Evolutionary conservation across 495 filamentous ascomycete genomes (phyloP).

Genomic region (Terfezia boudieri): DNA sequence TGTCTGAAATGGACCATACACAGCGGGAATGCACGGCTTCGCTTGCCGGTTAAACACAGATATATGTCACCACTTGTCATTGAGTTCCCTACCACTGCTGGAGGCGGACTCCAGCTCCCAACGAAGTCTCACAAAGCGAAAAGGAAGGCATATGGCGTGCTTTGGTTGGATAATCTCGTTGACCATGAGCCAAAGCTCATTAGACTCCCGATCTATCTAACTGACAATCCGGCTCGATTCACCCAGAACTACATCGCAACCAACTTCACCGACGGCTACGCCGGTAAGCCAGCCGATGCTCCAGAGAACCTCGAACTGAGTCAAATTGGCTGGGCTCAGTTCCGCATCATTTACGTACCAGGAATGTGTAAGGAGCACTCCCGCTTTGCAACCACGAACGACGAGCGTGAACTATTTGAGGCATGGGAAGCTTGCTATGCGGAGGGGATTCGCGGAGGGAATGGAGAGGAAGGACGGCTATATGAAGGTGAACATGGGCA

Average conservation of each 20-base stretch:
- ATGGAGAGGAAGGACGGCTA: slow-evolving; percentile 34
- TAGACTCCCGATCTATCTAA: slow-evolving; percentile 72
- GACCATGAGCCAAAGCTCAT: slow-evolving; percentile 56
- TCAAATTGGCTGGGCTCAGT: slow-evolving; percentile 60
- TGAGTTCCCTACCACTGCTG: slow-evolving; percentile 32
- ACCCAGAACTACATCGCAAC: slow-evolving; percentile 86
- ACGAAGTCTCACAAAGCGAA: slow-evolving; percentile 27
- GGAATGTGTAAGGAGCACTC: slow-evolving; percentile 79
- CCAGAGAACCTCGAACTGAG: slow-evolving; percentile 33
- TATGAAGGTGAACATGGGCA: slow-evolving; percentile 50
- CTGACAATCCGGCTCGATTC: slow-evolving; percentile 41
- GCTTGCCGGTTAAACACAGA: slow-evolving; percentile 68
- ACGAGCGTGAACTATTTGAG: slow-evolving; percentile 78
- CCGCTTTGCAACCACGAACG: slow-evolving; percentile 62
- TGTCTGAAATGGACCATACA: too few relatives aligned
- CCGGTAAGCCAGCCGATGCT: slow-evolving; percentile 41
- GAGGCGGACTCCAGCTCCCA: not conserved
- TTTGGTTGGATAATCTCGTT: slow-evolving; percentile 69
- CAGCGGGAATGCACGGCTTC: slow-evolving; percentile 31
- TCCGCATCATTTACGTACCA: slow-evolving; percentile 60
- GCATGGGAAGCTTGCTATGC: slow-evolving; percentile 76
- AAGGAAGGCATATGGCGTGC: slow-evolving; percentile 52
- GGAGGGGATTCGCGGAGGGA: slow-evolving; percentile 52
- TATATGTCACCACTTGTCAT: slow-evolving; percentile 77
- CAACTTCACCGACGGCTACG: slow-evolving; percentile 35